Conservation (phyloP, 768 basidiomycete species). For the Lactifluus volemus region DNA sequence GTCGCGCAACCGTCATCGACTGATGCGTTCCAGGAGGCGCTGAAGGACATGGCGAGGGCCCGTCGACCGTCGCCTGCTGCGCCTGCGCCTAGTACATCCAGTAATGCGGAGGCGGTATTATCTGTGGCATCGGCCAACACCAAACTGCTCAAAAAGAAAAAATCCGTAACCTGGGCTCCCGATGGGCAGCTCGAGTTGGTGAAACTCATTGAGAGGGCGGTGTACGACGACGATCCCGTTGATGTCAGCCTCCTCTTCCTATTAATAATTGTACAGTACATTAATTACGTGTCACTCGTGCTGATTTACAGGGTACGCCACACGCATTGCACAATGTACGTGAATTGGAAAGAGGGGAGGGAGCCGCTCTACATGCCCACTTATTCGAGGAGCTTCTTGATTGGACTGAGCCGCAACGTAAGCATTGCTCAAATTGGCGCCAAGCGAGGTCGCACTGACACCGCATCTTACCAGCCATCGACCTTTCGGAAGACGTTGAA, state of each 20-base stretch:
- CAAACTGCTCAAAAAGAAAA: slow-evolving; percentile 53
- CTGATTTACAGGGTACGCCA: slow-evolving; percentile 50
- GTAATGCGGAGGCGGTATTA: slow-evolving; percentile 40
- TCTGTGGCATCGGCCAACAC: slow-evolving; percentile 30
- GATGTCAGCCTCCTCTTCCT: slow-evolving; percentile 62
- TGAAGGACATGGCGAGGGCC: slow-evolving; percentile 67
- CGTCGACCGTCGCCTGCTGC: slow-evolving; percentile 49
- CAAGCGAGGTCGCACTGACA: slow-evolving; percentile 16
- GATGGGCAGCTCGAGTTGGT: slow-evolving; percentile 67
- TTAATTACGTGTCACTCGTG: slow-evolving; percentile 37
- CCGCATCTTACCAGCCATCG: slow-evolving; percentile 41
- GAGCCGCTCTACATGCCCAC: slow-evolving; percentile 74
- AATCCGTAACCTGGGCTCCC: slow-evolving; percentile 71
- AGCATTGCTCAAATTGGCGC: slow-evolving; percentile 28
- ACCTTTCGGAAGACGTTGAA: slow-evolving; percentile 52
- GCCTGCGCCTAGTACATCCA: slow-evolving; percentile 14
- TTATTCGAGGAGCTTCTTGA: slow-evolving; percentile 81
- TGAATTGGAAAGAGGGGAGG: slow-evolving; percentile 83
- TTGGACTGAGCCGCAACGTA: slow-evolving; percentile 78
- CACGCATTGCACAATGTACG: slow-evolving; percentile 65
- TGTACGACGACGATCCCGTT: slow-evolving; percentile 83
- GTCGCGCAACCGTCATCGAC: slow-evolving; percentile 68
- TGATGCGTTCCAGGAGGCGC: slow-evolving; percentile 76
- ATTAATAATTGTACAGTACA: slow-evolving; percentile 35
- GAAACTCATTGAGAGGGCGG: slow-evolving; percentile 73